Evolutionary conservation across 2,329 filamentous ascomycete genomes (phyloP).

Genomic region (Penicillium sp.): DNA sequence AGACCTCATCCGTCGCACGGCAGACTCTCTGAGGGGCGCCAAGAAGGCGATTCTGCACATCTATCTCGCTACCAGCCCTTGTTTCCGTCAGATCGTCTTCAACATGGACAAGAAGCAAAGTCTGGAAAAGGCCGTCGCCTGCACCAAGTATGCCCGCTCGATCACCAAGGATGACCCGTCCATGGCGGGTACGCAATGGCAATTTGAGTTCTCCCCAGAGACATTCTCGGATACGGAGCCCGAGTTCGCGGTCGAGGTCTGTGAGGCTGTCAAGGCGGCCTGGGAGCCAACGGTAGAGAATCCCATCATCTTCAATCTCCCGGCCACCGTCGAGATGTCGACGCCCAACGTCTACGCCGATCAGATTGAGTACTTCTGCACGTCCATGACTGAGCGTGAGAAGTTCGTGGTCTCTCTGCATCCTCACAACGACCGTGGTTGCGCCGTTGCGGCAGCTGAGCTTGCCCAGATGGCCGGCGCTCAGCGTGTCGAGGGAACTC

Average conservation of each 20-base stretch:
- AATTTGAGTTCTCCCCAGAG: conserved; percentile 47
- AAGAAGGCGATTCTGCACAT: conserved; percentile 95
- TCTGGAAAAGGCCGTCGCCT: conserved; percentile 74
- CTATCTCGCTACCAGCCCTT: conserved; percentile 92
- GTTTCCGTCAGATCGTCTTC: conserved; percentile 89
- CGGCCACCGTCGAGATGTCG: conserved; percentile 89
- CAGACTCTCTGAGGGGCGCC: conserved; percentile 78
- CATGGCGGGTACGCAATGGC: conserved; percentile 51
- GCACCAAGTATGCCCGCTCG: conserved; percentile 76
- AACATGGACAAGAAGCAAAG: conserved; percentile 76
- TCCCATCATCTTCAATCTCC: conserved; percentile 93
- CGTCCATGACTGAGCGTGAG: conserved; percentile 73
- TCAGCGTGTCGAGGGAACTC: conserved; percentile 85
- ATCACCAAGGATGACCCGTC: conserved; percentile 75
- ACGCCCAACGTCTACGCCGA: conserved; percentile 96
- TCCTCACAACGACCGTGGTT: conserved; percentile 90
- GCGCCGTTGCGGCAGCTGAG: conserved; percentile 82
- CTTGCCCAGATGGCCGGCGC: conserved; percentile 94
- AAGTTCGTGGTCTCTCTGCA: conserved; percentile 87
- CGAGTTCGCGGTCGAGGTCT: conserved; percentile 76
- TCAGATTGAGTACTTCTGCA: conserved; percentile 93
- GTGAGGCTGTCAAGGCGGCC: conserved; percentile 86
- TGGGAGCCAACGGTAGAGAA: conserved; percentile 77
- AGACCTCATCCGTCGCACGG: conserved; percentile 82
- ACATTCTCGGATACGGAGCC: conserved; percentile 84